Percentiles rank a stretch among this genome's conserved stretches.
phyloP scores from a whole-genome alignment of 164 flowering plant species.

The Sextonia rubra region DNA sequence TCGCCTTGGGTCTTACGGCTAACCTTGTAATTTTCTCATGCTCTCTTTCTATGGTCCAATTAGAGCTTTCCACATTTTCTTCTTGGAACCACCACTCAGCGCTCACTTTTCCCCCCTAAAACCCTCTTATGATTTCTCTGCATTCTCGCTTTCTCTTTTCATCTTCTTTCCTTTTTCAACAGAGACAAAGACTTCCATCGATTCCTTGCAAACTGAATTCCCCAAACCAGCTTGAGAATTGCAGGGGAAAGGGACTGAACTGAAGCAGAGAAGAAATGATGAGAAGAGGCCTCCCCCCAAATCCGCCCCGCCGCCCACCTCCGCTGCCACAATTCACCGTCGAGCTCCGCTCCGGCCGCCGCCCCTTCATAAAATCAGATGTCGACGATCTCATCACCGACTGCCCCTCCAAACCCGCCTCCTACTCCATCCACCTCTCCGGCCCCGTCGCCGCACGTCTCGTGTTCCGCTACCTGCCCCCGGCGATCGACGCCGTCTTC shows the following conservation, averaged over 20 bases:
- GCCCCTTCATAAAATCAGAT: neutral
- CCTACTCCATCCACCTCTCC: neutral
- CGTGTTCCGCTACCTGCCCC: slow-evolving; percentile 38
- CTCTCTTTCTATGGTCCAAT: too few species aligned
- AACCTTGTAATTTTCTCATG: too few species aligned
- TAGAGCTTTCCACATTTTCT: too few species aligned
- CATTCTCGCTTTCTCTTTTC: too few species aligned
- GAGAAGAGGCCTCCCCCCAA: neutral
- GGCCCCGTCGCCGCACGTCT: slow-evolving; percentile 28
- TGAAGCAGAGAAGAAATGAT: too few species aligned
- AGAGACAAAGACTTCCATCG: too few species aligned
- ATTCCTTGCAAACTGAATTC: too few species aligned
- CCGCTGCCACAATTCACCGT: neutral
- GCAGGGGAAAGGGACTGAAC: too few species aligned
- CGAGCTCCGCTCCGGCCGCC: neutral
- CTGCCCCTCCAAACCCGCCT: slow-evolving; percentile 12
- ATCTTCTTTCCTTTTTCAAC: too few species aligned
- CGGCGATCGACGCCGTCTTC: slow-evolving; percentile 36
- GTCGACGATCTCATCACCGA: slow-evolving; percentile 12
- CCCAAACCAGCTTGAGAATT: too few species aligned
- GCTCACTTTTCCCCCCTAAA: neutral
- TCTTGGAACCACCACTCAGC: too few species aligned
- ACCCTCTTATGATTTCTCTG: neutral
- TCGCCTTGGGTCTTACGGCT: too few species aligned
- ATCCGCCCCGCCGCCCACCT: neutral